These are phyloP conservation scores for Leptographium flavum DNA, from an alignment of 2,329 filamentous ascomycete genomes.

Conservation along the genomic window DNA sequence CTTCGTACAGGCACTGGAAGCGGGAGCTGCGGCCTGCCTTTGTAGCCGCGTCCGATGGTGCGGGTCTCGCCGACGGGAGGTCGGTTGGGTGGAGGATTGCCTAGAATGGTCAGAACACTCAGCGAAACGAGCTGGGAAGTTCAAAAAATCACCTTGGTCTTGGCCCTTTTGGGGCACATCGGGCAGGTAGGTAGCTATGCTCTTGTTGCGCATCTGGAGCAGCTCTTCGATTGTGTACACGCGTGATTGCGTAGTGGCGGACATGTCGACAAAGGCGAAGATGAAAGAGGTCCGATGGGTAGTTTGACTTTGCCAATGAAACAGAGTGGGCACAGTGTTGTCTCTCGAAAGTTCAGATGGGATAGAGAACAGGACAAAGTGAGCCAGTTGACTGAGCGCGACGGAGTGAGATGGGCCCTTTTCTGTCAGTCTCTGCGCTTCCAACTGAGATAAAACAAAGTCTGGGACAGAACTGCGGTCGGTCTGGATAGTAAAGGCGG, in stretches of 20 bases:
- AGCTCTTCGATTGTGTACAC: conserved; percentile 11
- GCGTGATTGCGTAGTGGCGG: conserved; percentile 6
- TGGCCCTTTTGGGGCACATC: conserved; percentile 5
- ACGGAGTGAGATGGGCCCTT: conserved; percentile 2
- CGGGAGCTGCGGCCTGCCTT: conserved; percentile 4
- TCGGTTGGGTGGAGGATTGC: neutral
- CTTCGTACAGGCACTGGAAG: neutral
- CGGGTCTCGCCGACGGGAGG: conserved; percentile 1
- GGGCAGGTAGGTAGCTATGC: neutral
- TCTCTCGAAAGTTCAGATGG: neutral
- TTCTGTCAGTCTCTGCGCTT: conserved; percentile 10
- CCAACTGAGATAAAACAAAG: conserved; percentile 10
- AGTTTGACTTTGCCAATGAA: conserved; percentile 7
- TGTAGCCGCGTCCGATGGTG: conserved; percentile 6
- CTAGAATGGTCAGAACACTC: neutral
- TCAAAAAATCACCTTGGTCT: conserved; percentile 3
- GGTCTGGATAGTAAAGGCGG: neutral
- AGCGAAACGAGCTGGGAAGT: no score
- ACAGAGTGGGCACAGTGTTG: conserved; percentile 5
- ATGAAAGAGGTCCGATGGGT: conserved; percentile 8
- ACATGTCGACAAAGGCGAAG: conserved; percentile 8
- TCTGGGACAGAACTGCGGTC: conserved; percentile 3
- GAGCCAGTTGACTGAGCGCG: conserved; percentile 7
- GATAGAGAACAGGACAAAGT: conserved; percentile 9
- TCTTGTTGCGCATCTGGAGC: conserved; percentile 7